Percentiles rank a stretch among this genome's conserved stretches.
Evolutionary conservation across 2,329 filamentous ascomycete genomes (phyloP).

Genomic region (Colletotrichum chlorophyti): DNA sequence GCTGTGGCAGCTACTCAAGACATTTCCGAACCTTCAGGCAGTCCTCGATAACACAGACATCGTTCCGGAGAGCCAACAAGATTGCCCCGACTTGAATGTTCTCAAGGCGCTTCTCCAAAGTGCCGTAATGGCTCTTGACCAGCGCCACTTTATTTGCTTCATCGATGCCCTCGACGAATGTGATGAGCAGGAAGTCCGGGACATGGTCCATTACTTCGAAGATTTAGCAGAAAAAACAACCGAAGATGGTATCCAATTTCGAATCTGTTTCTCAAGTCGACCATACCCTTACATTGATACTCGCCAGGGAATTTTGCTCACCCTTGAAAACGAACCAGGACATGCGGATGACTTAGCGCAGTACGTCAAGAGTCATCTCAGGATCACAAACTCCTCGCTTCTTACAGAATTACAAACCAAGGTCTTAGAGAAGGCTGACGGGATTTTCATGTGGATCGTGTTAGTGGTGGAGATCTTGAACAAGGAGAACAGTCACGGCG

Average conservation of each 20-base stretch:
- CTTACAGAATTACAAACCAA: slow-evolving; percentile 11
- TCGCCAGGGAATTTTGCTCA: slow-evolving; percentile 33
- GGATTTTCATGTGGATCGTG: slow-evolving; percentile 52
- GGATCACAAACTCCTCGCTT: slow-evolving; percentile 15
- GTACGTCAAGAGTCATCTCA: slow-evolving; percentile 39
- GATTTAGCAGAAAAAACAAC: not conserved
- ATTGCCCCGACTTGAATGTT: not conserved
- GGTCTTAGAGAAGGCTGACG: slow-evolving; percentile 43
- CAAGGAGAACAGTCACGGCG: slow-evolving; percentile 38
- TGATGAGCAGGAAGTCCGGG: slow-evolving; percentile 8
- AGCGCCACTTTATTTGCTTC: slow-evolving; percentile 18
- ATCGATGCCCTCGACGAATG: slow-evolving; percentile 20
- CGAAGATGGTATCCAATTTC: slow-evolving; percentile 30
- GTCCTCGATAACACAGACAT: not conserved
- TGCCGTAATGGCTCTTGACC: not conserved
- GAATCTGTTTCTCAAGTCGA: not conserved
- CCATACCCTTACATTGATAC: slow-evolving; percentile 29
- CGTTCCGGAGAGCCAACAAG: slow-evolving; percentile 36
- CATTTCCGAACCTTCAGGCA: not conserved
- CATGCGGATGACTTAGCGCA: slow-evolving; percentile 43
- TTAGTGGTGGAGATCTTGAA: slow-evolving; percentile 49
- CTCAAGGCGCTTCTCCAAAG: not conserved
- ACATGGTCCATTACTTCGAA: slow-evolving; percentile 6
- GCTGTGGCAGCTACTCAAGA: not conserved
- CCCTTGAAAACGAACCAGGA: slow-evolving; percentile 42